Evolutionary conservation across 495 filamentous ascomycete genomes (phyloP).

Genomic region (Clohesyomyces aquaticus): DNA sequence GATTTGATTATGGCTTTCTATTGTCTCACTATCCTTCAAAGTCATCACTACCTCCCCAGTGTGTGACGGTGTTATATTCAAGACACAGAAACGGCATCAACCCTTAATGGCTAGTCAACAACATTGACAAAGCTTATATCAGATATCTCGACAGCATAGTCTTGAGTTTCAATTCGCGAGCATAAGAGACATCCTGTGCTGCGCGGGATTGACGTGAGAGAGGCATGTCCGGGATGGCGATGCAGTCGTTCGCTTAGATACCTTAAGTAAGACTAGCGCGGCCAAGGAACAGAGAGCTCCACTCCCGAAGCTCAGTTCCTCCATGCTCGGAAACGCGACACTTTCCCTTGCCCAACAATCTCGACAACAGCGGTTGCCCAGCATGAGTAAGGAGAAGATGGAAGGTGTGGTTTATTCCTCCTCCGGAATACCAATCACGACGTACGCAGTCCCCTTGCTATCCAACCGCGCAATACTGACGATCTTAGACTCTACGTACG

Average conservation of each 20-base stretch:
- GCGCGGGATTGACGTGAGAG: too few species aligned
- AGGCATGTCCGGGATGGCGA: too few species aligned
- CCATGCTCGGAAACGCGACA: not conserved
- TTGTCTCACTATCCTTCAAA: too few species aligned
- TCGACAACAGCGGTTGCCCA: constrained; percentile 3
- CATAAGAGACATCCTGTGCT: too few species aligned
- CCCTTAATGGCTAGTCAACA: too few species aligned
- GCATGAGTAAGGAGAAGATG: constrained; percentile 33
- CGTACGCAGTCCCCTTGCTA: constrained; percentile 9
- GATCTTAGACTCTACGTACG: constrained; percentile 25
- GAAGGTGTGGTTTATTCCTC: constrained; percentile 16
- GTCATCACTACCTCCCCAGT: too few species aligned
- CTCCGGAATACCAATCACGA: constrained; percentile 13
- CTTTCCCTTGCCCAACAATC: not conserved
- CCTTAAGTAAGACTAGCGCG: not conserved
- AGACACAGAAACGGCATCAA: too few species aligned
- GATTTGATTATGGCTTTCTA: too few species aligned
- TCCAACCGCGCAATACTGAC: constrained; percentile 17
- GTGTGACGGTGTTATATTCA: too few species aligned
- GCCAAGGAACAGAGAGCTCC: not conserved
- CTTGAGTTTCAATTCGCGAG: too few species aligned
- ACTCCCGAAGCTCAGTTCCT: not conserved
- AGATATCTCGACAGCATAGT: too few species aligned
- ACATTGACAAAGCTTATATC: too few species aligned
- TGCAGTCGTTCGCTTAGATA: not conserved